Evolutionary conservation across 768 basidiomycete species (phyloP).

Genomic region (Podaxis sp.): DNA sequence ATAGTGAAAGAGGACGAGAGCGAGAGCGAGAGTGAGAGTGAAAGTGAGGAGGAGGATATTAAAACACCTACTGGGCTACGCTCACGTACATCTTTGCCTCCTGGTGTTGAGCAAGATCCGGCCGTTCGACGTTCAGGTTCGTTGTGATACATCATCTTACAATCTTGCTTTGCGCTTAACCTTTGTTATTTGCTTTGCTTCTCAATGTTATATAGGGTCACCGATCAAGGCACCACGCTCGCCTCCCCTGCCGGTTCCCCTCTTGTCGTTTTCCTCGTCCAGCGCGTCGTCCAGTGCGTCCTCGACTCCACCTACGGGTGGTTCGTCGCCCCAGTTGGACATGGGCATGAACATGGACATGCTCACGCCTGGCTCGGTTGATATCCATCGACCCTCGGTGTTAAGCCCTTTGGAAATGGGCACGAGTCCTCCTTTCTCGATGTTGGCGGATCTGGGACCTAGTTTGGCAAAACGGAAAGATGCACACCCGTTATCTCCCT

Average conservation of each 20-base stretch:
- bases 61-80: not conserved
- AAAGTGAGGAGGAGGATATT: not conserved
- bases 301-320: not conserved
- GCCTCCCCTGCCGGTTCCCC: not conserved
- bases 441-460: conserved; percentile 19
- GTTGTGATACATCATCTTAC: not conserved
- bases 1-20: not conserved
- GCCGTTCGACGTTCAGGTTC: not conserved
- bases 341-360: no score
- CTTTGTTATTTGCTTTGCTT: not conserved
- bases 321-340: not conserved
- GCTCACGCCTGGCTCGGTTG: conserved; percentile 6
- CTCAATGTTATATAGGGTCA: not conserved
- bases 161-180: not conserved
- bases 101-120: conserved; percentile 1
- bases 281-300: not conserved
- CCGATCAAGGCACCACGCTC: not conserved
- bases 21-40: conserved; percentile 2
- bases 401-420: conserved; percentile 23
- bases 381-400: conserved; percentile 11
- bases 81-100: conserved; percentile 4
- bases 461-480: not conserved
- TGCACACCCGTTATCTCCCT: not conserved
- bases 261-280: not conserved
- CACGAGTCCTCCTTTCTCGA: conserved; percentile 33